Percentiles rank a stretch among this genome's conserved stretches.
Conservation (phyloP, 2,329 filamentous ascomycete genomes). For the Aphanoascus verrucosus region DNA sequence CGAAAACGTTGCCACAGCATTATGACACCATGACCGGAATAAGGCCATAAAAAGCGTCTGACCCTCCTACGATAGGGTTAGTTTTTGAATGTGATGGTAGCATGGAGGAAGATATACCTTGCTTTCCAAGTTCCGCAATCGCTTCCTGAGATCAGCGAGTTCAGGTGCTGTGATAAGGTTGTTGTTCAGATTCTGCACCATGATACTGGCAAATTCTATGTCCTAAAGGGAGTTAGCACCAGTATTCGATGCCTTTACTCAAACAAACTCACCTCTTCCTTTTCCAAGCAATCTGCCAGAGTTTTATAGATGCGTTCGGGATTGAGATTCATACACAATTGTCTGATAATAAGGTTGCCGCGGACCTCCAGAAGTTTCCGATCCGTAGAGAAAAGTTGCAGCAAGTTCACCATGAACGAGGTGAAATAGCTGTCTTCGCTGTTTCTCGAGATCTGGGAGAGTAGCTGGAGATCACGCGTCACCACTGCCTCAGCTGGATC, state of each 20-base stretch:
- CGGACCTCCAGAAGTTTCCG: constrained; percentile 79
- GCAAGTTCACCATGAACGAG: constrained; percentile 93
- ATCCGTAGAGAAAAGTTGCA: constrained; percentile 93
- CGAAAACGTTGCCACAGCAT: constrained; percentile 94
- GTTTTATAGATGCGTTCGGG: constrained; percentile 93
- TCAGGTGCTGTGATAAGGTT: constrained; percentile 97
- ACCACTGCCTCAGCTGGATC: constrained; percentile 94
- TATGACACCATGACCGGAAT: constrained; percentile 97
- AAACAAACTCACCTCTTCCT: constrained; percentile 56
- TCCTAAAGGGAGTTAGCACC: constrained; percentile 41
- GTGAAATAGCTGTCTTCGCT: constrained; percentile 97
- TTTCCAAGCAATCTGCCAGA: constrained; percentile 90
- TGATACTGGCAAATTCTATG: constrained; percentile 96
- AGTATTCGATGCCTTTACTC: neutral
- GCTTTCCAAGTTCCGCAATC: constrained; percentile 79
- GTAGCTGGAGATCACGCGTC: constrained; percentile 79
- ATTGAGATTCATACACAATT: constrained; percentile 84
- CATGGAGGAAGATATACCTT: constrained; percentile 44
- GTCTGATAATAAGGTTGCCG: constrained; percentile 91
- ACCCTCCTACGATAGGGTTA: constrained; percentile 54
- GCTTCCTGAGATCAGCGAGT: constrained; percentile 77
- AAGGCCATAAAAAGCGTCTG: constrained; percentile 90
- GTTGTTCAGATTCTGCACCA: constrained; percentile 99
- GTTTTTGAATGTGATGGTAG: neutral
- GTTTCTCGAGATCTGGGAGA: constrained; percentile 92